These are phyloP conservation scores for Jamesozyma gamospora DNA, from an alignment of 805 yeast genomes.

Conservation along the genomic window DNA sequence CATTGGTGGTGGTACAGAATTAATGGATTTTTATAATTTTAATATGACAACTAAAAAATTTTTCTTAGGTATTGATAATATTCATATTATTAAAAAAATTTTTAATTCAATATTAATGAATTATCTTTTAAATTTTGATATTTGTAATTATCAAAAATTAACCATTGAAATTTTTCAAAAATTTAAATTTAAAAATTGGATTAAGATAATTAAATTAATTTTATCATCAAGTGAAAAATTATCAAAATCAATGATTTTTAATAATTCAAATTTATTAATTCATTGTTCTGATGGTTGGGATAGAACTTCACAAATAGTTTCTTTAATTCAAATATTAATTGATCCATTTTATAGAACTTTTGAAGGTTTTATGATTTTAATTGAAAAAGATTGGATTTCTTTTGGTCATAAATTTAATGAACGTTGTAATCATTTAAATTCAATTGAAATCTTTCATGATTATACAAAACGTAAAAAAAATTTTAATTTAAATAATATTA, in stretches of 20 bases:
- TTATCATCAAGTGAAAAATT: slow-evolving; percentile 69
- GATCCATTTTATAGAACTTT: slow-evolving; percentile 86
- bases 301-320: slow-evolving; percentile 80
- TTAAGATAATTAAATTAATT: slow-evolving; percentile 56
- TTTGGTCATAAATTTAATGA: slow-evolving; percentile 89
- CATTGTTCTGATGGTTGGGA: slow-evolving; percentile 99
- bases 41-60: slow-evolving; percentile 47
- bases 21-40: slow-evolving; percentile 71
- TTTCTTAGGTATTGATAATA: slow-evolving; percentile 86
- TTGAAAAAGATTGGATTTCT: slow-evolving; percentile 93
- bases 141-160: slow-evolving; percentile 11
- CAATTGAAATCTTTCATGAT: slow-evolving; percentile 41
- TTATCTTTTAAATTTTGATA: slow-evolving; percentile 57
- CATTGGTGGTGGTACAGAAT: slow-evolving; percentile 95
- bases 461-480: slow-evolving; percentile 14
- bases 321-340: slow-evolving; percentile 73
- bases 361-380: slow-evolving; percentile 73
- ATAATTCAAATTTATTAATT: slow-evolving; percentile 70
- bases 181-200: slow-evolving; percentile 55
- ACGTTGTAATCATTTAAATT: slow-evolving; percentile 64
- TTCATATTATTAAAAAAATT: slow-evolving; percentile 90
- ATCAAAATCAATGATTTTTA: slow-evolving; percentile 70
- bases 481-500: neutral
- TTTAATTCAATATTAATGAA: slow-evolving; percentile 49
- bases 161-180: slow-evolving; percentile 20